A percentile compares a stretch with the other conserved stretches of the same genome.
These are phyloP conservation scores for Aspergillus sclerotialis DNA, from an alignment of 2,329 filamentous ascomycete species.

Conservation along the genomic window DNA sequence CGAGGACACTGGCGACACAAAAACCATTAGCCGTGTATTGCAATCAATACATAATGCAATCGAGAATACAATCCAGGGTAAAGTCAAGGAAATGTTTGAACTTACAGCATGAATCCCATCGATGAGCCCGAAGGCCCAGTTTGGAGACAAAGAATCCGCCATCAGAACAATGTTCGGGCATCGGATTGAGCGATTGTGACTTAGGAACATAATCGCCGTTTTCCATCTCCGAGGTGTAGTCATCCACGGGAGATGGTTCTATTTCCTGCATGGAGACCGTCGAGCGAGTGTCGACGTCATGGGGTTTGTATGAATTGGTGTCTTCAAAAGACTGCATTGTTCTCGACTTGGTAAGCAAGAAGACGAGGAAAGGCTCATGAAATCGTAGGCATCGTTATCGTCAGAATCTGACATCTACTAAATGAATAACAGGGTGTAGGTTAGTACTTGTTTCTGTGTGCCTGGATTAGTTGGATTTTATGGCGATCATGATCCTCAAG, in stretches of 20 bases:
- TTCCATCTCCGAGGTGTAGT: conserved; percentile 40
- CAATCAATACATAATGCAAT: too few species aligned
- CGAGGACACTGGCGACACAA: conserved; percentile 65
- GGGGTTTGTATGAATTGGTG: conserved; percentile 11
- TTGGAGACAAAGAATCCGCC: conserved; percentile 15
- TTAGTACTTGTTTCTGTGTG: too few species aligned
- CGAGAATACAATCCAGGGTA: too few species aligned
- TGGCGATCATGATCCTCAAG: too few species aligned
- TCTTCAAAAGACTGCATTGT: conserved; percentile 12
- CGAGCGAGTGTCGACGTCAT: conserved; percentile 36
- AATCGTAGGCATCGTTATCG: conserved; percentile 8
- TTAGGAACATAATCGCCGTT: conserved; percentile 42
- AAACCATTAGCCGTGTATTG: too few species aligned
- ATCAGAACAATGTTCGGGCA: conserved; percentile 3
- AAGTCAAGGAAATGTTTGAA: conserved; percentile 9
- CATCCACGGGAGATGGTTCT: conserved; percentile 74
- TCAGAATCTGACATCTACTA: too few species aligned
- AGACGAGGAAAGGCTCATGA: conserved; percentile 2
- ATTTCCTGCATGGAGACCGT: conserved; percentile 65
- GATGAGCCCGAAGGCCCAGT: conserved; percentile 59
- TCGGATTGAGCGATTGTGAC: conserved; percentile 10
- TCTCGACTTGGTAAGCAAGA: background rate
- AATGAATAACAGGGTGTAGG: too few species aligned
- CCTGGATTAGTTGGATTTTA: too few species aligned
- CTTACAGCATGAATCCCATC: conserved; percentile 69